Conservation (phyloP, 768 basidiomycete species). For the Steccherinum ochraceum region DNA sequence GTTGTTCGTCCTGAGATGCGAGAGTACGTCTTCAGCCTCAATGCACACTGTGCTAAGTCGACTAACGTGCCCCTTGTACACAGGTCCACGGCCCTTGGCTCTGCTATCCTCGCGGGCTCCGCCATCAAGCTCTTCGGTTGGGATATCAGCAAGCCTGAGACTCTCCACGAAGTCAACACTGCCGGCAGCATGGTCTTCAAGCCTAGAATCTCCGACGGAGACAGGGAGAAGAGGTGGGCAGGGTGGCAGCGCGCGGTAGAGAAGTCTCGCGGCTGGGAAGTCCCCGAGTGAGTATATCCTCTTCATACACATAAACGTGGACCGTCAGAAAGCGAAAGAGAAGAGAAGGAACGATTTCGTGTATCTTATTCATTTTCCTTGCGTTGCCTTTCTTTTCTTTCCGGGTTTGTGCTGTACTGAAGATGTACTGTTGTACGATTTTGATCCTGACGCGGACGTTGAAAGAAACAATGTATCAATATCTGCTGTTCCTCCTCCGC, state of each 20-base stretch:
- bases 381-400: too few species aligned
- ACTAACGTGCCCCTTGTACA: neutral
- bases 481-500: too few species aligned
- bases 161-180: conserved; percentile 81
- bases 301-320: too few species aligned
- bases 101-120: conserved; percentile 87
- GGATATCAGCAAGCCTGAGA: conserved; percentile 81
- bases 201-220: conserved; percentile 44
- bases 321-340: too few species aligned
- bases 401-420: neutral
- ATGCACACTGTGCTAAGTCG: neutral
- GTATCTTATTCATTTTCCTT: too few species aligned
- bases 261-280: conserved; percentile 78
- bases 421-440: neutral
- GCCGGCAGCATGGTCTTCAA: conserved; percentile 69
- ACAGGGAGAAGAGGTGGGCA: conserved; percentile 60
- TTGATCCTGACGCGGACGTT: neutral
- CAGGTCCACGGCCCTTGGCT: conserved; percentile 92
- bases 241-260: conserved; percentile 90
- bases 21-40: conserved; percentile 54
- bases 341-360: too few species aligned
- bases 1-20: conserved; percentile 94
- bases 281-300: conserved; percentile 34
- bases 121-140: conserved; percentile 88
- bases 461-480: neutral